Evolutionary conservation across 805 yeast genomes (phyloP), one percentile per base, ranked within the genome.

Genomic region (Priceomyces castillae): DNA sequence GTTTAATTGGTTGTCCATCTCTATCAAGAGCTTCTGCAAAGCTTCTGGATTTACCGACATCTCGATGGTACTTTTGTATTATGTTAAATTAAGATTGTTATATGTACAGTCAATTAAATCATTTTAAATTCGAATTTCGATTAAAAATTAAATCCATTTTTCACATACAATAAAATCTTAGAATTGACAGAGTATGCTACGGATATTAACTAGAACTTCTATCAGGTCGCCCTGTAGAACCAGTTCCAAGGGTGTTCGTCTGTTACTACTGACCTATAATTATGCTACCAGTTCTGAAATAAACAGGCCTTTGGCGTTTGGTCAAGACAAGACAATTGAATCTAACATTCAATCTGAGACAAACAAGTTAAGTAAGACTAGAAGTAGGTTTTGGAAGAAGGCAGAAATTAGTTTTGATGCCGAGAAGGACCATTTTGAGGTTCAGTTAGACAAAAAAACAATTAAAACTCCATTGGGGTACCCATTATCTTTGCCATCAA

Each of bases 391-490:
- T 62, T 90, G 97, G 97, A 86, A 86, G 43, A 77, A 80, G 37
- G 94, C 86, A 3, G 71, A 67, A 22, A 63, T 78, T n/a, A 28
- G 48, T 2, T 59, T 58, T 38, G 51, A 62, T 43, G 54, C 58
- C 0, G 57, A 59, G 1, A 59, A 62, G 2, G 51, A 52, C 15
- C 64, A 68, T 3, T 72, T 69, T 43, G 77, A 76, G 34, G 71
- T 92, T 19, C 80, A 81, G 48, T 69, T 92, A 35, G 97, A 88
- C 56, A 72, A 76, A 1, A 86, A 84, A 61, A 78, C 96, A 0
- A 68, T 94, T 46, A 82, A 82, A 58, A 92, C 98, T 1, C 96
- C 98, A 0, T 63, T 81, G 40, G 97, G 97, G 2, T 74, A 81
- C 60, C 74, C 77, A 18, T 63, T 94, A 40, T 65, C 78, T 1